Percentiles rank a stretch among this genome's conserved stretches.
Conservation (phyloP, 2,329 filamentous ascomycete genomes). For the Knoxdaviesia capensis region DNA sequence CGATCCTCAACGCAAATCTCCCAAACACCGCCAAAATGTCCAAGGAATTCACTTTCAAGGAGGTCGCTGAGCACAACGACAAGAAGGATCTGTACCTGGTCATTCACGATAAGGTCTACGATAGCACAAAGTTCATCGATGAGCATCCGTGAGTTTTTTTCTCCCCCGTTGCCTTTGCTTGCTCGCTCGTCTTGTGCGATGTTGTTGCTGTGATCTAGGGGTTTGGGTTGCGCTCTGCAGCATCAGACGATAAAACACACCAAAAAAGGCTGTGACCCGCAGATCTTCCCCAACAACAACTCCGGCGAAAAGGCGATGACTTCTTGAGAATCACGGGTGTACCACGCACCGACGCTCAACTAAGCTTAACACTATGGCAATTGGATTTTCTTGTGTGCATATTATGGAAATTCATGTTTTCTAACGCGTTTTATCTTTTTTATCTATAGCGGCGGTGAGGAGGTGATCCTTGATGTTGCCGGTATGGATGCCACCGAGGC, state of each 20-base stretch:
- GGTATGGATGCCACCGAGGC: conserved; percentile 95
- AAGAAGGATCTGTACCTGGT: conserved; percentile 91
- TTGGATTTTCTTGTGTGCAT: no score
- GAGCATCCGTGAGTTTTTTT: conserved; percentile 63
- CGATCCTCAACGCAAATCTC: background rate
- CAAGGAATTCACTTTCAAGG: conserved; percentile 49
- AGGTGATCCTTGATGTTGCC: conserved; percentile 88
- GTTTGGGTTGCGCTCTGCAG: no score
- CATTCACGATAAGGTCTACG: conserved; percentile 94
- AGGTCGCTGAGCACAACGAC: conserved; percentile 68
- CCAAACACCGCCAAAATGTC: conserved; percentile 13
- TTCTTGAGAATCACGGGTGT: no score
- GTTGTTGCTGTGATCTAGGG: background rate
- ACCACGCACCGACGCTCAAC: no score
- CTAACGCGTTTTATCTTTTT: background rate
- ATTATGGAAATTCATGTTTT: background rate
- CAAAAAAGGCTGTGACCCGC: no score
- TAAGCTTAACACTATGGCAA: no score
- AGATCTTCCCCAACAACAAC: no score
- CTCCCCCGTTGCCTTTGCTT: conserved; percentile 28
- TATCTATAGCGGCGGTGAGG: conserved; percentile 68
- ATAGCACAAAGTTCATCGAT: conserved; percentile 73
- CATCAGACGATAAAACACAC: no score
- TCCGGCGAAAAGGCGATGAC: no score
- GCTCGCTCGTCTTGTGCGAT: background rate